Evolutionary conservation across 306 rosid genomes (phyloP).

Genomic region (Begonia loranthoides): DNA sequence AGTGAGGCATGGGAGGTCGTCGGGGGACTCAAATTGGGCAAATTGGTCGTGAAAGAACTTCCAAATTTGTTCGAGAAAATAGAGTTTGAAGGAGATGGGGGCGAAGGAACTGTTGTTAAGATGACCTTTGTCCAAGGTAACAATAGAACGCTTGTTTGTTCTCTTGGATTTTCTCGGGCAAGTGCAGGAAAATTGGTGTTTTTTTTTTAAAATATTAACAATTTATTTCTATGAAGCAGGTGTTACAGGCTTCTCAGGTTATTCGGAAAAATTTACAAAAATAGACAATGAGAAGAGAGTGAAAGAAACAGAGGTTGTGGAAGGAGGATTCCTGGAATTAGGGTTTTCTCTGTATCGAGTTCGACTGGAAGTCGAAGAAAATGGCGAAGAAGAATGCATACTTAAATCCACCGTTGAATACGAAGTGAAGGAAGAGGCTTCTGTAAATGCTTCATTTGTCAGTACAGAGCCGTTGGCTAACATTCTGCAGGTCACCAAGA

Average conservation of each 20-base stretch:
- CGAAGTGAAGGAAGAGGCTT: constrained; percentile 38
- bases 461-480: constrained; percentile 16
- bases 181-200: no score
- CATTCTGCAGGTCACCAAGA: constrained; percentile 5
- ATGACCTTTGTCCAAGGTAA: constrained; percentile 40
- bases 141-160: background rate
- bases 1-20: constrained; percentile 20
- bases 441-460: constrained; percentile 30
- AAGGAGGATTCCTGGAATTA: constrained; percentile 48
- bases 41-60: constrained; percentile 2
- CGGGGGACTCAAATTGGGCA: constrained; percentile 12
- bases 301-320: constrained; percentile 39
- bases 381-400: constrained; percentile 23
- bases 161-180: background rate
- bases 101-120: constrained; percentile 41
- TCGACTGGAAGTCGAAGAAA: constrained; percentile 30
- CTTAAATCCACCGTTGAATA: constrained; percentile 34
- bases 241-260: background rate
- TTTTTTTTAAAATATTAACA: no score
- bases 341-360: constrained; percentile 39
- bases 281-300: constrained; percentile 39
- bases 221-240: background rate
- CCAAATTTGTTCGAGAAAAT: constrained; percentile 16
- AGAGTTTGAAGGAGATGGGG: constrained; percentile 64
- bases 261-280: constrained; percentile 34